Evolutionary conservation across 352 stramenopile species (phyloP).

Genomic region (Phytophthora nicotianae): DNA sequence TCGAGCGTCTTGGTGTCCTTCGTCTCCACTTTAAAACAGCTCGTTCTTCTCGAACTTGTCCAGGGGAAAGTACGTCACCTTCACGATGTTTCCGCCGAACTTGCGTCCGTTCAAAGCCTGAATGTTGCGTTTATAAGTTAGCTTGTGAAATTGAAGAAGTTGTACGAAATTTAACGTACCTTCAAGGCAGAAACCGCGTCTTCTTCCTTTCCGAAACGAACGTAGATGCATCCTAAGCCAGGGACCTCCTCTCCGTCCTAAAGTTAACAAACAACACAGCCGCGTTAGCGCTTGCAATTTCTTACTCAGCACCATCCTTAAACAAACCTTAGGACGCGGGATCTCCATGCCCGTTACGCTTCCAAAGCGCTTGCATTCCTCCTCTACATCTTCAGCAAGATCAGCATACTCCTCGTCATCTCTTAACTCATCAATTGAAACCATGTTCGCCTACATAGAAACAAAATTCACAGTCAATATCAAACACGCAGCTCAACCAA

Average conservation of each 20-base stretch:
- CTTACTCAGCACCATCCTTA: neutral
- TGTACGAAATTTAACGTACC: constrained; percentile 35
- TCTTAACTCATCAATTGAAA: constrained; percentile 80
- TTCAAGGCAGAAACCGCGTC: constrained; percentile 73
- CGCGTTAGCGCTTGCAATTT: neutral
- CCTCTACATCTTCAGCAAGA: constrained; percentile 89
- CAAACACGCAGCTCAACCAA: neutral
- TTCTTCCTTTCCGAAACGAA: constrained; percentile 67
- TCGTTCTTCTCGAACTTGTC: constrained; percentile 76
- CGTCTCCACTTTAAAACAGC: constrained; percentile 48
- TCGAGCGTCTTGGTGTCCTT: constrained; percentile 18
- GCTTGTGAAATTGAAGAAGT: neutral
- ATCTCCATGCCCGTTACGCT: constrained; percentile 74
- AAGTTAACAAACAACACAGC: constrained; percentile 5
- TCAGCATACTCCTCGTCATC: constrained; percentile 89
- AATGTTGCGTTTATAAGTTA: neutral
- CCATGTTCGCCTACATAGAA: constrained; percentile 75
- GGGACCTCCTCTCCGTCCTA: constrained; percentile 64
- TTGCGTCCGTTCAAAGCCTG: constrained; percentile 86
- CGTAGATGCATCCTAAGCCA: constrained; percentile 82
- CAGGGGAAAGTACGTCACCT: constrained; percentile 78
- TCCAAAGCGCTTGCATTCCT: constrained; percentile 90
- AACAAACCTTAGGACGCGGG: constrained; percentile 75
- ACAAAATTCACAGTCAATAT: constrained; percentile 1
- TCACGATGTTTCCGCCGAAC: constrained; percentile 87